Conservation (phyloP, 306 rosid genomes). For the Castanea sativa region DNA sequence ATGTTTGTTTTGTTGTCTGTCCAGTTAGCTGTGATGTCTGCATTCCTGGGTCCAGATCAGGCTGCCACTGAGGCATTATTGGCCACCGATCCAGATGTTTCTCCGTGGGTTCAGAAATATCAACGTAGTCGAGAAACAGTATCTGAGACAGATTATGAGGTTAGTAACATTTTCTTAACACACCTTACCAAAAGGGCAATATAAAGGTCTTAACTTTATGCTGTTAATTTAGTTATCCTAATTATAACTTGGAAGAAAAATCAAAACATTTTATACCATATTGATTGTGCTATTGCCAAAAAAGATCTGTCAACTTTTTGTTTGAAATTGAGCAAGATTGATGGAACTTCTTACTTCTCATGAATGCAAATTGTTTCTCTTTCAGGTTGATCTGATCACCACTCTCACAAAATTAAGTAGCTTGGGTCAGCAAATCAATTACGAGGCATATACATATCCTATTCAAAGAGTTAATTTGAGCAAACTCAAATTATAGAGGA, state of each 20-base stretch:
- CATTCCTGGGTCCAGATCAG: slow-evolving; percentile 93
- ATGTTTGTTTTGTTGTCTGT: slow-evolving; percentile 16
- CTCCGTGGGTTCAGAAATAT: slow-evolving; percentile 89
- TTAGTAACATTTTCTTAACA: slow-evolving; percentile 1
- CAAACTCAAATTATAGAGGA: slow-evolving; percentile 73
- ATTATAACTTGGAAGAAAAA: background rate
- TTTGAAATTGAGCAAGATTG: background rate
- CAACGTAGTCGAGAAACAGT: slow-evolving; percentile 93
- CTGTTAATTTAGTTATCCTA: background rate
- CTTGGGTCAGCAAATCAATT: slow-evolving; percentile 84
- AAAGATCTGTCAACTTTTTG: background rate
- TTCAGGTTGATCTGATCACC: slow-evolving; percentile 91
- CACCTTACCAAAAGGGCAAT: background rate
- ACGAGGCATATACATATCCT: slow-evolving; percentile 81
- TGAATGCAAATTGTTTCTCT: background rate
- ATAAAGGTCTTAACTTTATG: background rate
- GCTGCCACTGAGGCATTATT: slow-evolving; percentile 66
- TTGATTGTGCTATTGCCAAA: background rate
- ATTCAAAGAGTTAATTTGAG: slow-evolving; percentile 53
- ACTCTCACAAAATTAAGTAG: slow-evolving; percentile 73
- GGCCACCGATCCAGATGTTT: slow-evolving; percentile 75
- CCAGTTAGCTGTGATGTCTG: slow-evolving; percentile 86
- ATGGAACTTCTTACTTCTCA: too few species aligned
- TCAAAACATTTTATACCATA: background rate
- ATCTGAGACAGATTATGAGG: slow-evolving; percentile 95